Evolutionary conservation across 306 rosid species (phyloP).

Genomic region (Fragaria vesca): DNA sequence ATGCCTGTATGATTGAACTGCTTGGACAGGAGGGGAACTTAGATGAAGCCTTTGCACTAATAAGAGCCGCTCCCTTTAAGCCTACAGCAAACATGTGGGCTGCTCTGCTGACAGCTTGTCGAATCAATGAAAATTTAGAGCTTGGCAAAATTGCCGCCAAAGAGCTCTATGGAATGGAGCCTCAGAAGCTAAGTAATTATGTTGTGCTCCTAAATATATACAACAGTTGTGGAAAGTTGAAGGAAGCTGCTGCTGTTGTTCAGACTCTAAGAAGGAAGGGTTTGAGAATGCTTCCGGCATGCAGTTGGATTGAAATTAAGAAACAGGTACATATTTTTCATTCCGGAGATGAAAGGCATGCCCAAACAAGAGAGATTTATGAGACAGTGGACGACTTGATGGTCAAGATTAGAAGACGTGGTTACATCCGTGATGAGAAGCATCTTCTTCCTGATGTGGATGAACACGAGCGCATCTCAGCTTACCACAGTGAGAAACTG

Average conservation of each 20-base stretch:
- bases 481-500: slow-evolving; percentile 77
- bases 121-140: slow-evolving; percentile 62
- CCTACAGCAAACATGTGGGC: slow-evolving; percentile 92
- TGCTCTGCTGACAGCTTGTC: slow-evolving; percentile 84
- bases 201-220: slow-evolving; percentile 73
- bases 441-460: slow-evolving; percentile 76
- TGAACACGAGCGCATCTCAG: slow-evolving; percentile 43
- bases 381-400: slow-evolving; percentile 57
- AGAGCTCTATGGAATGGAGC: slow-evolving; percentile 75
- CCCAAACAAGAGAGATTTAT: slow-evolving; percentile 47
- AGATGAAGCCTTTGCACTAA: slow-evolving; percentile 68
- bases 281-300: slow-evolving; percentile 67
- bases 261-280: slow-evolving; percentile 72
- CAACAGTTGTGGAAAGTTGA: slow-evolving; percentile 54
- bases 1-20: slow-evolving; percentile 81
- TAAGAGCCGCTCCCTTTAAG: slow-evolving; percentile 58
- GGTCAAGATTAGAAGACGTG: slow-evolving; percentile 57
- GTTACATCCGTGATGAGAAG: slow-evolving; percentile 43
- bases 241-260: slow-evolving; percentile 81
- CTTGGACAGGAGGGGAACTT: slow-evolving; percentile 76
- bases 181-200: slow-evolving; percentile 70
- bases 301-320: slow-evolving; percentile 75
- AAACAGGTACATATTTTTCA: slow-evolving; percentile 48
- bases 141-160: slow-evolving; percentile 81
- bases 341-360: slow-evolving; percentile 59